Conservation (phyloP, 257 asterid species). For the Penstemon newberryi region DNA sequence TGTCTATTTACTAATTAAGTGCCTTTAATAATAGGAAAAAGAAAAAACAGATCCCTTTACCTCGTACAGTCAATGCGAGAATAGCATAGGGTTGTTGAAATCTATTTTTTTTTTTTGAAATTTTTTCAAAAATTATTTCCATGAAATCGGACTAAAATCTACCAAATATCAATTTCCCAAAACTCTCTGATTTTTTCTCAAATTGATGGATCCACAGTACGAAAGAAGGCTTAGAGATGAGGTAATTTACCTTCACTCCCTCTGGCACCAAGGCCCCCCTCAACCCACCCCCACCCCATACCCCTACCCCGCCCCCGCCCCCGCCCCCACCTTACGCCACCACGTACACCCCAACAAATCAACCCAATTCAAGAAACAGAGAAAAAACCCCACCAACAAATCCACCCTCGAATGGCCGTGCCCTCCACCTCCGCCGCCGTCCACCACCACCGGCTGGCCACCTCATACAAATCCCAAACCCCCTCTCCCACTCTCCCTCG, state of each 20-base stretch:
- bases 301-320: background rate
- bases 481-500: conserved; percentile 36
- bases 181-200: background rate
- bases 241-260: conserved; percentile 69
- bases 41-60: too few relatives aligned
- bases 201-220: conserved; percentile 49
- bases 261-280: conserved; percentile 78
- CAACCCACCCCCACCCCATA: conserved; percentile 18
- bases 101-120: too few relatives aligned
- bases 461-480: conserved; percentile 13
- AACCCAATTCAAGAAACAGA: conserved; percentile 38
- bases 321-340: conserved; percentile 19
- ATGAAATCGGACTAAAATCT: too few relatives aligned
- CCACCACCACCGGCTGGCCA: conserved; percentile 44
- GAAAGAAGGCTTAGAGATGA: conserved; percentile 58
- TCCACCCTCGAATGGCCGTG: conserved; percentile 58
- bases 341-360: conserved; percentile 35
- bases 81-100: too few relatives aligned
- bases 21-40: too few relatives aligned
- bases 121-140: too few relatives aligned
- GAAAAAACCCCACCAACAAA: conserved; percentile 7
- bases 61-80: too few relatives aligned
- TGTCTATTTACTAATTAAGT: too few relatives aligned
- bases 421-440: conserved; percentile 37
- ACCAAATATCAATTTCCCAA: too few relatives aligned